Base-by-base conservation (phyloP, 1,284 basidiomycete species). In the Heimioporus retisporus region DNA sequence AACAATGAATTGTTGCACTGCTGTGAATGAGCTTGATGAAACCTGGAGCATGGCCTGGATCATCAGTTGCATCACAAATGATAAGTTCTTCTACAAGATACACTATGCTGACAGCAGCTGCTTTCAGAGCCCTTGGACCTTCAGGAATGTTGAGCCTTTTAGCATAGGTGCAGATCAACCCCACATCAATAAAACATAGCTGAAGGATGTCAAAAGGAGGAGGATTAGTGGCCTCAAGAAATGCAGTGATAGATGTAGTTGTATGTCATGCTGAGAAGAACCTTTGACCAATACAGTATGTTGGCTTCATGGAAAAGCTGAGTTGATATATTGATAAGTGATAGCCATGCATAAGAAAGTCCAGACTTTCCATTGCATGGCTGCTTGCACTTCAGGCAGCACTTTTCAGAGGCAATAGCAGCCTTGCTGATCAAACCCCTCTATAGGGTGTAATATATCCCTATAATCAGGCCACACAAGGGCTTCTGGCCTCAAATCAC, bases 191-290 rank as follows among this genome's bases (percentile, higher is more conserved):
- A 11, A 58, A 58, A 16, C 43, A 21, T 16, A 58, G 15, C 21
- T 16, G 7, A 23, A 42, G 42, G 18, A 58, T 58, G 18, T 58
- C 43, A 14, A 58, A 58, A n/a, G 56, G 43, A 46, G 43, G 56
- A n/a, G 56, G 56, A 18, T 58, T 28, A 6, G 15, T 2, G 14
- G 23, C 18, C 23, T 46, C 11, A 28, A 2, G 56, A 58, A 13
- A 58, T 31, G 25, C 56, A 58, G 42, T 58, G 13, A n/a, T 58
- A 42, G 18, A 58, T 58, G 43, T 43, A 46, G 56, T 58, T 58
- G 56, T 58, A 58, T 14, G n/a, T 58, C 40, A 28, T 46, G 56
- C 46, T 58, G 23, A 58, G 43, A 28, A 58, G 56, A 7, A 25
- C 43, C 18, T 58, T 58, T 16, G 56, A 58, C 43, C 56, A 58